Evolutionary conservation across 2,329 filamentous ascomycete species (phyloP).

Genomic region (Phialophora chinensis): DNA sequence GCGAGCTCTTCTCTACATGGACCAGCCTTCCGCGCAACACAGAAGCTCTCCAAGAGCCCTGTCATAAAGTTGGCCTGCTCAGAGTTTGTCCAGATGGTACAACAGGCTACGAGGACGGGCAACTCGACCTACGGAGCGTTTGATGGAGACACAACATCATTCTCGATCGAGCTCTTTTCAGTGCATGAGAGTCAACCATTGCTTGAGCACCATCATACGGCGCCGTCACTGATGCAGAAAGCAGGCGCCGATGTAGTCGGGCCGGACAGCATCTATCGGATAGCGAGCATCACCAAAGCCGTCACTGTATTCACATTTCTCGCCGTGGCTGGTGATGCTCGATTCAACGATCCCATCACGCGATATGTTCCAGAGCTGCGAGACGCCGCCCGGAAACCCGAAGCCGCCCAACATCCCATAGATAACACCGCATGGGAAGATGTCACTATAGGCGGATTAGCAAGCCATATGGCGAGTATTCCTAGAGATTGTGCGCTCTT

Average conservation of each 20-base stretch:
- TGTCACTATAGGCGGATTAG: constrained; percentile 55
- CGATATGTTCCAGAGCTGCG: constrained; percentile 50
- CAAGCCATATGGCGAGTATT: constrained; percentile 48
- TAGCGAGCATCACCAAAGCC: constrained; percentile 49
- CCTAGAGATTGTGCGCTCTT: constrained; percentile 1
- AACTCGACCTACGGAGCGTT: constrained; percentile 6
- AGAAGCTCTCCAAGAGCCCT: constrained; percentile 1
- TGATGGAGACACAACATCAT: constrained; percentile 41
- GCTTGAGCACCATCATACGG: constrained; percentile 42
- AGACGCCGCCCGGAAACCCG: constrained; percentile 9
- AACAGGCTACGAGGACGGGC: background rate
- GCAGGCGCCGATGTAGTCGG: constrained; percentile 20
- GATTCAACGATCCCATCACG: constrained; percentile 49
- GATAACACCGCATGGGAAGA: constrained; percentile 53
- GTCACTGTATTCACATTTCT: constrained; percentile 49
- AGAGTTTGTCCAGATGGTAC: background rate
- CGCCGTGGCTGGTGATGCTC: constrained; percentile 43
- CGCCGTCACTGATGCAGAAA: constrained; percentile 28
- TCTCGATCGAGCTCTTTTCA: constrained; percentile 51
- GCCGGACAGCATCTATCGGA: constrained; percentile 40
- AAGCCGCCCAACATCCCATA: constrained; percentile 2
- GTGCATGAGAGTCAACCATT: constrained; percentile 42
- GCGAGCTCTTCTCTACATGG: constrained; percentile 7
- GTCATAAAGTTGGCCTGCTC: background rate
- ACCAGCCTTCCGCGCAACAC: background rate